Percentiles rank a stretch among this genome's conserved stretches.
Conservation (phyloP, 805 yeast genomes). For the Candida pseudofarinosa region DNA sequence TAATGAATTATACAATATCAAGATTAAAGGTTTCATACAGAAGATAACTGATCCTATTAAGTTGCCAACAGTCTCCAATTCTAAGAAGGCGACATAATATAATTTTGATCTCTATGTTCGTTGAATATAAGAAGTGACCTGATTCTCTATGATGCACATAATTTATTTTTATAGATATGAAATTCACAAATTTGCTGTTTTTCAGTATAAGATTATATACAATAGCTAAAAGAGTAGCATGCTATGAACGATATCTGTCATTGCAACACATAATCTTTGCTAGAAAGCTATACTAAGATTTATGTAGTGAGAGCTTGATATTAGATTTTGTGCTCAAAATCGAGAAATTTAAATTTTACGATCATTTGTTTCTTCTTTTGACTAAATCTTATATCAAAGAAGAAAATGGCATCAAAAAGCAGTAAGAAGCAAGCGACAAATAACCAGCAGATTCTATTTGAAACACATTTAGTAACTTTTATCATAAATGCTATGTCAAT, state of each 20-base stretch:
- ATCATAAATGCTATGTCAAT: constrained; percentile 38
- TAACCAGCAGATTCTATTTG: constrained; percentile 35
- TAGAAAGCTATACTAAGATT: no score
- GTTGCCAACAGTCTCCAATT: background rate
- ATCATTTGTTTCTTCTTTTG: no score
- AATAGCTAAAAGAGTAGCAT: background rate
- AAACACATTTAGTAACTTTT: constrained; percentile 32
- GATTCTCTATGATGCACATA: no score
- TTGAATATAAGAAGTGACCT: no score
- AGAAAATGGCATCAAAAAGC: constrained; percentile 54
- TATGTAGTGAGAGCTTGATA: no score
- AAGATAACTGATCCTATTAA: constrained; percentile 19
- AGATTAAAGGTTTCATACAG: constrained; percentile 14
- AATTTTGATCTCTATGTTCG: no score
- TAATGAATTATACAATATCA: constrained; percentile 14
- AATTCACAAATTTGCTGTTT: background rate
- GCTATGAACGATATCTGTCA: no score
- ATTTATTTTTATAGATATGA: background rate
- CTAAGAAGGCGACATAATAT: constrained; percentile 1
- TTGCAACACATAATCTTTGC: no score
- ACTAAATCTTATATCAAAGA: no score
- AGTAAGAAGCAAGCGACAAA: constrained; percentile 48
- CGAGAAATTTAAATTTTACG: no score
- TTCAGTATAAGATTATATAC: background rate
- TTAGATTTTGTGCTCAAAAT: no score